Base-by-base conservation (phyloP, 2,329 filamentous ascomycete species). In the Cercospora sp. region DNA sequence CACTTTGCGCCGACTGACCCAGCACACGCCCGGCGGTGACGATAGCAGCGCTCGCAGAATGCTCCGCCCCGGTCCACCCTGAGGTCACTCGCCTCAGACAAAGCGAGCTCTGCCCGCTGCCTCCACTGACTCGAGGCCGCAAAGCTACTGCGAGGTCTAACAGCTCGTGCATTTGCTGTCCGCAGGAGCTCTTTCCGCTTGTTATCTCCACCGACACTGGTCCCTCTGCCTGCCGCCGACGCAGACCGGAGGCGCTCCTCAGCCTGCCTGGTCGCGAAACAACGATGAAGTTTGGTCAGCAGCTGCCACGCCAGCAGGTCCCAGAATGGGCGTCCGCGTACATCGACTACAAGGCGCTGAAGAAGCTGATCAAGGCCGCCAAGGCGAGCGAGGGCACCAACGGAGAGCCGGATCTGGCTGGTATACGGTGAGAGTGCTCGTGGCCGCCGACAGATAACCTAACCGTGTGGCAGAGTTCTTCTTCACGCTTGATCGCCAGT, bases 401-500 rank as follows among this genome's bases (percentile, higher is more conserved):
- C 75, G 87, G 90, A 74, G 87, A 91, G 75, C 90, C 92, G 69
- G 95, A 99, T 86, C 85, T 97, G 81, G 93, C 94, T 84, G 93
- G 94, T 96, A 64, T 57, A 87, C 84, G 90, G 80, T 76, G 62
- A 70, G 69, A 67, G 58, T 60, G 67, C 67, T 65, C 60, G 55
- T 31, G 65, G 63, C 66, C 60, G 67, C 63, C 66, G 36, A 55
- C 69, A 64, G 65, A 70, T 70, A 69, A 69, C 69, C 73, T 77
- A 72, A 75, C 73, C 58, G 67, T 68, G 62, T 61, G 68, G 75
- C 83, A 97, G 95, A 94, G 80, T 97, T 99, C 86, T 97, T 97
- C 84, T 97, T 94, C 80, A 92, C 91, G 72, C 89, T 99, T 79
- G 95, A 99, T 79, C 92, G 95, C 75, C 97, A 98, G 79, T 90